phyloP scores from a whole-genome alignment of 225 moss, liverwort and hornwort genomes.

The Sphagnum contortum region DNA sequence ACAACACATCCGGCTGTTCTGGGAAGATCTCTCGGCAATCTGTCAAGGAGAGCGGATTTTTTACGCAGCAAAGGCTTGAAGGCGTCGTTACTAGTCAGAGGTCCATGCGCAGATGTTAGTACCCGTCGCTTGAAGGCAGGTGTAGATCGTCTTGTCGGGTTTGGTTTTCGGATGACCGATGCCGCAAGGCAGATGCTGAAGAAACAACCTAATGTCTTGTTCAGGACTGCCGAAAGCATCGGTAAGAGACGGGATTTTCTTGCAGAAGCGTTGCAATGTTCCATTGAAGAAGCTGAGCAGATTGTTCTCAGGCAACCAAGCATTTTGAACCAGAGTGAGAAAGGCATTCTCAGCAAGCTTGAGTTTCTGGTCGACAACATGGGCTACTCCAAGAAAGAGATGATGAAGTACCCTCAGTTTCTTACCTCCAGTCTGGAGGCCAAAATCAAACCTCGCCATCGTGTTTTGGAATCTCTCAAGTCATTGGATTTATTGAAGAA shows the following conservation, averaged over 20 bases:
- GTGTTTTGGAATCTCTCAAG: slow-evolving; percentile 28
- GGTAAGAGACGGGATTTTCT: slow-evolving; percentile 21
- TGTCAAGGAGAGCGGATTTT: slow-evolving; percentile 35
- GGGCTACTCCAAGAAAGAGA: slow-evolving; percentile 20
- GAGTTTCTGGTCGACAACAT: slow-evolving; percentile 24
- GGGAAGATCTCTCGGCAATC: slow-evolving; percentile 25
- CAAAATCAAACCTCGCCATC: slow-evolving; percentile 44
- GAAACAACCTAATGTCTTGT: slow-evolving; percentile 1
- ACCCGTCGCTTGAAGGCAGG: slow-evolving; percentile 1
- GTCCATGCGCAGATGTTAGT: slow-evolving; percentile 4
- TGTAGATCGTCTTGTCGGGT: slow-evolving; percentile 3
- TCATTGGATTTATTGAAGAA: slow-evolving; percentile 18
- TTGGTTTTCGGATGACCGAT: slow-evolving; percentile 1
- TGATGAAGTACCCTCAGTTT: slow-evolving; percentile 26
- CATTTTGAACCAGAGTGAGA: slow-evolving; percentile 39
- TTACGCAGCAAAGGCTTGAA: slow-evolving; percentile 23
- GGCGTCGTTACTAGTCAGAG: background rate
- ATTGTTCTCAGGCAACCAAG: slow-evolving; percentile 29
- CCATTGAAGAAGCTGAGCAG: slow-evolving; percentile 13
- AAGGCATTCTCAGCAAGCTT: slow-evolving; percentile 24
- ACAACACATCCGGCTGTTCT: slow-evolving; percentile 34
- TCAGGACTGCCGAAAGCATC: background rate
- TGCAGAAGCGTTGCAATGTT: slow-evolving; percentile 25
- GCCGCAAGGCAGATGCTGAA: slow-evolving; percentile 2
- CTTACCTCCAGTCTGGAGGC: slow-evolving; percentile 35